phyloP scores from a whole-genome alignment of 352 stramenopile species.

The Sclerospora graminicola region DNA sequence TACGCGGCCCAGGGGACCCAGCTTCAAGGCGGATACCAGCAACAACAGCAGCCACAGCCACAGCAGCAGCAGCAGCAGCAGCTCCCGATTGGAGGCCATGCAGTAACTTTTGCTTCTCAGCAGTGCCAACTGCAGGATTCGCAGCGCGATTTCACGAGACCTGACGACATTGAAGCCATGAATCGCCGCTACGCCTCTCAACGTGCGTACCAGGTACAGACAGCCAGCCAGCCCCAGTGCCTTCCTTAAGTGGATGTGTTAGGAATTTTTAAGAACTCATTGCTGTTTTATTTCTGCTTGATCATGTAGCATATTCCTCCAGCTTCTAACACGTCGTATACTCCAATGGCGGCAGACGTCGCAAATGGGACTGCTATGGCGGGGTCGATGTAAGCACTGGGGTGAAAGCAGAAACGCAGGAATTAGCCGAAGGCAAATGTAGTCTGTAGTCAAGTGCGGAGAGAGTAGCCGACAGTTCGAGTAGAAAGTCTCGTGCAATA shows the following conservation, averaged over 20 bases:
- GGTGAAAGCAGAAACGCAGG: background rate
- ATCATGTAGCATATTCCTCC: conserved; percentile 53
- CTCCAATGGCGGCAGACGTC: conserved; percentile 53
- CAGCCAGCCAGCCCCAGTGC: background rate
- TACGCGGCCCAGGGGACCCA: conserved; percentile 37
- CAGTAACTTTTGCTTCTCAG: conserved; percentile 21
- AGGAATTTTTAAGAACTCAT: background rate
- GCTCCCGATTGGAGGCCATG: conserved; percentile 19
- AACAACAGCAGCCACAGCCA: conserved; percentile 21
- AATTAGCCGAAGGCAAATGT: conserved; percentile 4
- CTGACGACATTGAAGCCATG: conserved; percentile 64
- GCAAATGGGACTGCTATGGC: conserved; percentile 70
- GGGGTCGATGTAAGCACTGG: conserved; percentile 39
- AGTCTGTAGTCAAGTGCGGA: conserved; percentile 4
- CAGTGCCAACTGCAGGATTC: conserved; percentile 31
- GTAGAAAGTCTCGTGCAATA: background rate
- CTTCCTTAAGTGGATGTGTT: background rate
- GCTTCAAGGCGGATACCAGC: conserved; percentile 26
- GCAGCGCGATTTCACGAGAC: conserved; percentile 57
- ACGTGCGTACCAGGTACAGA: conserved; percentile 68
- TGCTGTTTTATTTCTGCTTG: background rate
- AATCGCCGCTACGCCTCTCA: conserved; percentile 72
- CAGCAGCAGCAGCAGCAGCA: conserved; percentile 21
- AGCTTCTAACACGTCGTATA: conserved; percentile 45
- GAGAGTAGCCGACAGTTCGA: conserved; percentile 1